Base-by-base conservation (phyloP, 2,329 filamentous ascomycete species). In the Trichoderma oligosporum region DNA sequence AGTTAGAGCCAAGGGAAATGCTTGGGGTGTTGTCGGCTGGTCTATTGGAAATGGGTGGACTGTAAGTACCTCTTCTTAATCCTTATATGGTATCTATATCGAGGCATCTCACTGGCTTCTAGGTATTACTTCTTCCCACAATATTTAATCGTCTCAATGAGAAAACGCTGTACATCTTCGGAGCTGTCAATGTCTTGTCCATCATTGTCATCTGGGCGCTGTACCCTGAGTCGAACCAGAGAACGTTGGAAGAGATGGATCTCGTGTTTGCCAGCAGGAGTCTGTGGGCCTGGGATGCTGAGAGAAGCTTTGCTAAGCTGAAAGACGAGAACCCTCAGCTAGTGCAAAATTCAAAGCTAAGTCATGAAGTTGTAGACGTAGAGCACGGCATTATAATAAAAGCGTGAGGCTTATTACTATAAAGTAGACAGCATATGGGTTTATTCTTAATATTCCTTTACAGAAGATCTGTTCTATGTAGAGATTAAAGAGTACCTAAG, bases 21-120 rank as follows among this genome's bases (percentile, higher is more conserved):
- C 87, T 0, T 90, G 83, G 80, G 87, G 88, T 18, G 87, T 91
- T 0, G 81, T 89, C 0, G 87, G 88, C 0, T 91, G 87, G 88
- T 82, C 78, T 12, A 88, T 91, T 49, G 87, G 88, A 0, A 89
- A 89, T 62, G 86, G 86, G 14, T 88, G 84, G 83, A 31, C 45
- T 51, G 59, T 69, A 38, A 69, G 60, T 35, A 31, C 20, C 1
- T 45, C 11, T 45, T n/a, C 33, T 12, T 6, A 4, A 5, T 33
- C 7, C 7, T 4, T 22, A 16, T 9, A 4, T 36, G 11, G 7
- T 54, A 2, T 11, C 7, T n/a, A 4, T 39, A 4, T 7, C 9
- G 46, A 46, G 66, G 57, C 75, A 70, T 67, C 72, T 71, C 16
- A 42, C 44, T 45, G 3, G 12, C 4, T 4, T 7, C 4, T 16